Evolutionary conservation across 768 basidiomycete genomes (phyloP), one percentile per base, ranked within the genome.

Genomic region (Russula abietina): DNA sequence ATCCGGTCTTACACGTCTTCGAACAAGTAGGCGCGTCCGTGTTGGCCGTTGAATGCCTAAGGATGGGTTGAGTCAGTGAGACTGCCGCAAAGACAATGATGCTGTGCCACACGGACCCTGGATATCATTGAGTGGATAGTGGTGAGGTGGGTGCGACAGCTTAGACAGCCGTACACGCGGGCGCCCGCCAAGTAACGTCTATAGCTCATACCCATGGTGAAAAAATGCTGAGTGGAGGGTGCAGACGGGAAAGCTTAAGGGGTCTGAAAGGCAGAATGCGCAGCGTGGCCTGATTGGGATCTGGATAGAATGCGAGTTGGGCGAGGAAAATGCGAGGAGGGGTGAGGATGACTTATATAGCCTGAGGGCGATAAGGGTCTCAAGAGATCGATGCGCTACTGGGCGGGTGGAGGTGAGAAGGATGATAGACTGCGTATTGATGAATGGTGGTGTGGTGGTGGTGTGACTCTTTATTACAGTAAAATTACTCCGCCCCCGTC

Each of bases 31-130:
- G 96, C 96, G 61, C 91, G 81, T 19, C 96, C 96, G 74, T 97
- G 93, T 75, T 97, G 93, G 30, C 96, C 96, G 66, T 92, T 94
- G 81, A 98, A 98, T 49, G 91, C 91, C 96, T 98, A 73, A 48
- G 45, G 26, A 57, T 59, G 66, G 61, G 57, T 69, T 58, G 66
- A 59, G 59, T 69, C 46, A 50, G 52, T 66, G 19, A 72, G 70
- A 53, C 56, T 36, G 59, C 46, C 49, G 48, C 53, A 19, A 56
- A 61, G 26, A 6, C 28, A 2, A 30, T n/a, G 14, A 54, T 30
- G 43, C 22, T n/a, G 22, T 50, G 32, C 28, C 49, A 39, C 11
- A 77, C 86, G 69, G 68, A 92, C 93, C 73, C 91, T 81, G 63
- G 91, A 93, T 69, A 94, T 84, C 89, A 95, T 93, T 49, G 88